Base-by-base conservation (phyloP, 441 rosid species). In the Biscutella laevigata region DNA sequence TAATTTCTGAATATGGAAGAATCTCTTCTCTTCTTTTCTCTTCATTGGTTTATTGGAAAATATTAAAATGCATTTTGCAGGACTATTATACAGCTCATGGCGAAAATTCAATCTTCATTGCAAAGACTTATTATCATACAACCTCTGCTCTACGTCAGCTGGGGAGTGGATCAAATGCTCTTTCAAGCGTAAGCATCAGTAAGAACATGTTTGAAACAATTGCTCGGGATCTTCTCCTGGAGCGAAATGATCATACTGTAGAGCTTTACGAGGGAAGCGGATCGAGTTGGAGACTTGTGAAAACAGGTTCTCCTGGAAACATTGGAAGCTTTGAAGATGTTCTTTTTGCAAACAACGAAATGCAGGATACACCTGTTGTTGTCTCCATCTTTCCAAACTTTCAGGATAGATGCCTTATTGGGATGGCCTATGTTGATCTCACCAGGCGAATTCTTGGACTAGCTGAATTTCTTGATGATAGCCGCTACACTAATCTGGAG, bases 201-300 rank as follows among this genome's bases (percentile, higher is more conserved):
- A 92, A 67, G 70, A 88, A 74, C 68, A 86, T 92, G 95, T 88
- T 92, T 29, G 99, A 92, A 68, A 82, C 87, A 0, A 77, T 92
- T 62, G 76, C 77, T 40, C 77, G 99, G 24, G 87, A 92, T 72
- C 79, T 92, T 69, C 88, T 92, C 36, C 71, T 88, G 77, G 99
- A 88, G 68, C 76, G 95, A 61, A 88, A 90, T 24, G 95, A 88
- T 63, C 97, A 78, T 34, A 88, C 95, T 3, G 71, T 88, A 28
- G 97, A 92, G 74, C 80, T 88, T 52, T 92, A 82, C 33, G 95
- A 88, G 40, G 99, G 99, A 19, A 88, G 85, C 62, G 97, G 97
- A 21, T 86, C 99, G 43, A 82, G 82, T 46, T 92, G 99, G 97
- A 86, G 77, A 61, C 72, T 88, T 53, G 76, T 80, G 59, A 92